Evolutionary conservation across 1,284 basidiomycete species (phyloP), one percentile per base, ranked within the genome.

Genomic region (Ceraceosorus bombacis): DNA sequence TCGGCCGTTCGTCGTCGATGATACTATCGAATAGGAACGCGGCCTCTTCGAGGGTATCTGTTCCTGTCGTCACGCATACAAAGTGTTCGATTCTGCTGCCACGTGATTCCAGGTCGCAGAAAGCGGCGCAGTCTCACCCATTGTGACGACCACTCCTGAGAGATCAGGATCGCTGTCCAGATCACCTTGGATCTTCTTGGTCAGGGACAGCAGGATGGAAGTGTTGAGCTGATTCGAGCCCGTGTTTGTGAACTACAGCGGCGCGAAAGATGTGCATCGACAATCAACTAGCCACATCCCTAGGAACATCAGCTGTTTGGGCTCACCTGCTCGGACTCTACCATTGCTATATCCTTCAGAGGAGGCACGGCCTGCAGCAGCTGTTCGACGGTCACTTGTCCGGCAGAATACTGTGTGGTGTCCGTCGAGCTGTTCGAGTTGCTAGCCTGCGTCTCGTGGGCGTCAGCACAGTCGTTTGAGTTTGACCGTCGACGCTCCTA

Each of bases 11-110:
- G 61, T 67, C 69, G 41, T 66, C 43, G 43, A 73, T 54, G 2
- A 63, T 70, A 3, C 62, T 51, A 43, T 73, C 71, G 36, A 72
- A 51, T 48, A 70, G 57, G 60, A 67, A 73, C 1, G 70, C 71
- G 1, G 75, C 76, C 51, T 78, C 76, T 53, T 78, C 77, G 39
- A 72, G 59, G 3, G 73, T 77, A 53, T 78, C 73, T 38, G 75
- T 78, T 5, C 66, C 55, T 12, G 36, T 17, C n/a, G 55, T 57
- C 13, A 57, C 38, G 10, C 27, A 27, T 3, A 27, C 27, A 27
- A 27, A 27, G 27, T 27, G 27, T 27, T 27, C 3, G 3, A 2
- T 27, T 3, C 3, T 27, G 27, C 3, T 27, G 2, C 3, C 27
- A 27, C 27, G 27, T 2, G 3, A 27, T 27, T 27, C 2, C 27